Conservation (phyloP, 202 grass and related monocot genomes). For the Musa balbisiana region DNA sequence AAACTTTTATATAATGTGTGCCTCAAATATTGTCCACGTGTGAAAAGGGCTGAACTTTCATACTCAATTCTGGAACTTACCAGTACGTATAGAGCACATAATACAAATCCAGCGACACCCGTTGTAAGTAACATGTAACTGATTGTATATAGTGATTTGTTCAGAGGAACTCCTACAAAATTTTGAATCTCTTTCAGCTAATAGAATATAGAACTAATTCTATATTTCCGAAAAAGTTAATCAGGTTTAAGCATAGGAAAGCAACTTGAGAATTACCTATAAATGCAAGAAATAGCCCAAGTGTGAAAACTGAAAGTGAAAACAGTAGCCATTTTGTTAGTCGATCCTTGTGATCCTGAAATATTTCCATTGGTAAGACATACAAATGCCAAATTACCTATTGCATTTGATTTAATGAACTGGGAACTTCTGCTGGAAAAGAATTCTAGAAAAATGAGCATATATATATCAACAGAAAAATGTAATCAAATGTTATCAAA, state of each 20-base stretch:
- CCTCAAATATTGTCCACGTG: background rate
- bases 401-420: background rate
- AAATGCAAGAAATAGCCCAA: constrained; percentile 51
- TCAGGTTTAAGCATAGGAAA: background rate
- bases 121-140: constrained; percentile 28
- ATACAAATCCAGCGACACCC: constrained; percentile 12
- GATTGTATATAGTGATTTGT: constrained; percentile 23
- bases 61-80: constrained; percentile 17
- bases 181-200: background rate
- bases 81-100: constrained; percentile 22
- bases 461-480: background rate
- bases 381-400: background rate
- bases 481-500: background rate
- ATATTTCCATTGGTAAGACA: constrained; percentile 16
- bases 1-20: background rate
- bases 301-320: constrained; percentile 57
- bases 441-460: background rate
- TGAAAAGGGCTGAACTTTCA: background rate
- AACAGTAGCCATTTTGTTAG: constrained; percentile 59
- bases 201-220: background rate
- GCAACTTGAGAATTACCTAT: constrained; percentile 31
- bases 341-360: constrained; percentile 69
- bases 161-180: constrained; percentile 39
- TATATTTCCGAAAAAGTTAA: background rate
- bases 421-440: background rate